Evolutionary conservation across 805 yeast genomes (phyloP).

Genomic region (Schizosaccharomyces pombe): DNA sequence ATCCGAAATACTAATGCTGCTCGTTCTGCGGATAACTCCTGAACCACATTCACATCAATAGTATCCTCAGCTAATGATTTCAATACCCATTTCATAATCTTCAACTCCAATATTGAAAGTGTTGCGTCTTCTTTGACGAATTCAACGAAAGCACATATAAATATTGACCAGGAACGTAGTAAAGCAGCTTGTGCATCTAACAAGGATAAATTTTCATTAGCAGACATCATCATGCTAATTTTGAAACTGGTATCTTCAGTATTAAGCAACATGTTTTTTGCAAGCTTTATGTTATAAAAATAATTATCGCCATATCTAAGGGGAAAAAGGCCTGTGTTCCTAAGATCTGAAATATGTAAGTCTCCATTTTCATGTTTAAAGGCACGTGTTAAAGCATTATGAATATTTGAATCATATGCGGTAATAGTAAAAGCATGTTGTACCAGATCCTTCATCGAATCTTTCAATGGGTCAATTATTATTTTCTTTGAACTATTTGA

Average conservation of each 20-base stretch:
- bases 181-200: constrained; percentile 30
- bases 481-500: background rate
- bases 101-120: background rate
- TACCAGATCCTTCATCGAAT: background rate
- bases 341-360: background rate
- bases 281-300: background rate
- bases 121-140: background rate
- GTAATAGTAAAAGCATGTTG: background rate
- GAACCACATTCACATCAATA: background rate
- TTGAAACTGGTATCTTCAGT: constrained; percentile 24
- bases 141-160: background rate
- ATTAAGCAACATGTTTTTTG: background rate
- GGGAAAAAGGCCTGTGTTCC: background rate
- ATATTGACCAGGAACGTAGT: constrained; percentile 2
- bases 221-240: constrained; percentile 28
- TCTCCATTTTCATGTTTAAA: background rate
- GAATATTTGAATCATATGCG: background rate
- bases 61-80: background rate
- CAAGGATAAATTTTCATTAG: constrained; percentile 40
- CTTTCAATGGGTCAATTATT: background rate
- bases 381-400: background rate
- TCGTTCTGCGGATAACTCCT: background rate
- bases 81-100: background rate
- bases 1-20: constrained; percentile 2
- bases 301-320: background rate